phyloP scores from a whole-genome alignment of 208 protist species.

The Acanthamoeba culbertsoni region DNA sequence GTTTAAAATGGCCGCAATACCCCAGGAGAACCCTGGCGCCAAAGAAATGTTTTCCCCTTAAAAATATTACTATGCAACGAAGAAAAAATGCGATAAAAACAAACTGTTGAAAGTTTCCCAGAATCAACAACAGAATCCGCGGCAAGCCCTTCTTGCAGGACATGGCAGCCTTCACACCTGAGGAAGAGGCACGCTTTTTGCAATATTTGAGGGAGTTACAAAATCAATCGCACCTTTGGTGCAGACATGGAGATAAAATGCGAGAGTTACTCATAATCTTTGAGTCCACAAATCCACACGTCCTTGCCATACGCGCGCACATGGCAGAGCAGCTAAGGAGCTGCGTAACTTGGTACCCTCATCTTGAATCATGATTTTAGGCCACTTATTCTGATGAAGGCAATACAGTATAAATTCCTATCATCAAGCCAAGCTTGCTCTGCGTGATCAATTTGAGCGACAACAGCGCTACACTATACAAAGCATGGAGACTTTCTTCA shows the following conservation, averaged over 20 bases:
- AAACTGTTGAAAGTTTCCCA: no score
- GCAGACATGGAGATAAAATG: background rate
- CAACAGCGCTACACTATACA: background rate
- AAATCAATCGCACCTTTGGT: conserved; percentile 9
- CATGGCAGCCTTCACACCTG: no score
- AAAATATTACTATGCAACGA: no score
- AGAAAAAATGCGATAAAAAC: no score
- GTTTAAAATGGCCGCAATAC: no score
- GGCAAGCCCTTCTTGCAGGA: no score
- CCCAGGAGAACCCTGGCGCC: background rate
- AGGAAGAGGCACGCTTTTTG: no score
- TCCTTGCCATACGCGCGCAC: background rate
- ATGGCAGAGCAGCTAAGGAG: background rate
- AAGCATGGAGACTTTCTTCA: background rate
- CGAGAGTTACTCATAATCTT: background rate
- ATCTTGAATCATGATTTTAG: background rate
- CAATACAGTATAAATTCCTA: background rate
- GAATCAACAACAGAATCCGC: no score
- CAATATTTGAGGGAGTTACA: no score
- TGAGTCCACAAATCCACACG: background rate
- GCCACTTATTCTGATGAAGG: background rate
- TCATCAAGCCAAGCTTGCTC: background rate
- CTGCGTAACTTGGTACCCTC: background rate
- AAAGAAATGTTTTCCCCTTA: no score
- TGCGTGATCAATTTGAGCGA: background rate